Base-by-base conservation (phyloP, 208 protist genomes). In the Trypanosoma platydactyli region DNA sequence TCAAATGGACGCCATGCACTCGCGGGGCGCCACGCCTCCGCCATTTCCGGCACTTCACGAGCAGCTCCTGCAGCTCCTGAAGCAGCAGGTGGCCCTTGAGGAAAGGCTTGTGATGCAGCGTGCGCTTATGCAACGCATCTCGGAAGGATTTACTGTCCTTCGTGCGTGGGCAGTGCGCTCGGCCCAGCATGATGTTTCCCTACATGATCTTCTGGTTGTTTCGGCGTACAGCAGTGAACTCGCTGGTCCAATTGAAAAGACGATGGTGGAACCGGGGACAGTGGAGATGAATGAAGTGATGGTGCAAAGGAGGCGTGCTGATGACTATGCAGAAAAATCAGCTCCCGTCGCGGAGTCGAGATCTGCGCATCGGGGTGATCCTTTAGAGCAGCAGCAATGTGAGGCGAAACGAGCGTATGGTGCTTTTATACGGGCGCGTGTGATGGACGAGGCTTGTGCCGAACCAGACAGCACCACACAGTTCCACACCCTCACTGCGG, bases 151-250 rank as follows among this genome's bases (percentile, higher is more conserved):
- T 50, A 15, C 76, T 2, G 33, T 72, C 55, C 38, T 70, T 29
- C 66, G 60, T 20, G 60, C 41, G 13, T 63, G 60, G 58, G 68
- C 60, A 0, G 25, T 61, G 0, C 68, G 35, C 33, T 13, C 49
- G 16, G 51, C 66, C 0, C 20, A 68, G 11, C 12, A 15, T 12
- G 64, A 79, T 48, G 48, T 79, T 30, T 75, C 80, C 9, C 60
- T 85, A 18, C 71, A 85, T 48, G 80, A 85, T 62, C 64, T 85
- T 27, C 68, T 84, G 13, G 6, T 64, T 22, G 44, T 70, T 5
- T 41, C 52, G 20, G 27, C 71, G 11, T 71, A 64, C 62, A 53
- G 24, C 15, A 29, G 40, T 25, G 29, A 20, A 33, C 25, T 18
- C 16, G 18, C 16, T 1, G 51, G n/a, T 52, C 25, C 4, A 11